Conservation (phyloP, 1,284 basidiomycete species). For the Filobasidium uniguttulatum region DNA sequence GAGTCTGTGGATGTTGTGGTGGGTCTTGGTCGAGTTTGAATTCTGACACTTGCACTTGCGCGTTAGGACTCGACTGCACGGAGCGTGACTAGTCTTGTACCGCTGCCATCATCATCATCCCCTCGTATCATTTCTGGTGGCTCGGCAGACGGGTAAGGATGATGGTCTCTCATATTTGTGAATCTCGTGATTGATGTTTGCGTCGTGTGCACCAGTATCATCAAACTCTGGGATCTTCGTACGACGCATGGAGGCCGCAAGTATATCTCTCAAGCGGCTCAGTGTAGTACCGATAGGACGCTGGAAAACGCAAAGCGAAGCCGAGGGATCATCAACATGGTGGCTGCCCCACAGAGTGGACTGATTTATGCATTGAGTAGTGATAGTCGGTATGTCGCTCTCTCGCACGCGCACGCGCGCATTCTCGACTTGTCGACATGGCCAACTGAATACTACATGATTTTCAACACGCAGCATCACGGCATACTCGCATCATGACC, state of each 20-base stretch:
- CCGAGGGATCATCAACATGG: slow-evolving; percentile 12
- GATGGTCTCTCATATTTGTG: not conserved
- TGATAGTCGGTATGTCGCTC: slow-evolving; percentile 6
- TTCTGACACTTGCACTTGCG: too few species aligned
- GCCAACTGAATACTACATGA: not conserved
- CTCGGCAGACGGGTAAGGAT: slow-evolving; percentile 31
- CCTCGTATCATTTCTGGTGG: slow-evolving; percentile 34
- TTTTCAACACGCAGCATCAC: not conserved
- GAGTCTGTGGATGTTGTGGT: too few species aligned
- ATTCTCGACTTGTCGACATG: not conserved
- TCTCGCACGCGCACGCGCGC: too few species aligned
- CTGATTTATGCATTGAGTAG: slow-evolving; percentile 11
- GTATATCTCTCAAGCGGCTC: slow-evolving; percentile 4
- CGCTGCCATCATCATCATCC: slow-evolving; percentile 29
- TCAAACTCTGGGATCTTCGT: slow-evolving; percentile 38
- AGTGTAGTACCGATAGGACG: slow-evolving; percentile 8
- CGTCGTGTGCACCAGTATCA: slow-evolving; percentile 22
- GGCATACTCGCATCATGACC: slow-evolving; percentile 4
- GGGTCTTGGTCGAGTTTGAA: too few species aligned
- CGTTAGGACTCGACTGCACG: slow-evolving; percentile 29
- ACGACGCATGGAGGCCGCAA: slow-evolving; percentile 6
- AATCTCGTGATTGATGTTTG: not conserved
- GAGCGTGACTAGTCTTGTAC: slow-evolving; percentile 32
- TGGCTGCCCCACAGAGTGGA: slow-evolving; percentile 2
- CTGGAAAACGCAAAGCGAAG: slow-evolving; percentile 8